Percentiles rank a stretch among this genome's conserved stretches.
These are phyloP conservation scores for Platanus orientalis DNA, from an alignment of 164 flowering plant genomes.

Conservation along the genomic window DNA sequence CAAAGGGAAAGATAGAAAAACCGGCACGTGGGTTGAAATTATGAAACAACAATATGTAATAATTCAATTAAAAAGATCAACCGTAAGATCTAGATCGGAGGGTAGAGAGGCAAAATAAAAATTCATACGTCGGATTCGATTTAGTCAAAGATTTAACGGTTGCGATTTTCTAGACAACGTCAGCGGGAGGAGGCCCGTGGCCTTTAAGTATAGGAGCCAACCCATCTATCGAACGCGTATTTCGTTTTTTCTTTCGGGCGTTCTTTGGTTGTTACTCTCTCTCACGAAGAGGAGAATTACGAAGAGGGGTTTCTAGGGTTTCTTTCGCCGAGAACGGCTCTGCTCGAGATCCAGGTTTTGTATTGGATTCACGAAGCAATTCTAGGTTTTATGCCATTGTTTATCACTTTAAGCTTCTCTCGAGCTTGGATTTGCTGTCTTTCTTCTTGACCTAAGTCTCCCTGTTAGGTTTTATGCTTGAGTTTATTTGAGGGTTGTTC, in stretches of 20 bases:
- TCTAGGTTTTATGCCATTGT: conserved; percentile 15
- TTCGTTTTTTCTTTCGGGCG: not conserved
- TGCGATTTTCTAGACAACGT: conserved; percentile 7
- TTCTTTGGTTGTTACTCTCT: not conserved
- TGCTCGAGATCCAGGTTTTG: conserved; percentile 32
- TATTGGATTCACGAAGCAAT: conserved; percentile 21
- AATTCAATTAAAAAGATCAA: too few species aligned
- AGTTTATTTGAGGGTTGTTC: not conserved
- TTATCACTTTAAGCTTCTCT: conserved; percentile 1
- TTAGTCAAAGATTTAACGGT: conserved; percentile 7
- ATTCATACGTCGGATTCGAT: conserved; percentile 12
- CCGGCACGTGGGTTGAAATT: too few species aligned
- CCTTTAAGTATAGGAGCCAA: conserved; percentile 27
- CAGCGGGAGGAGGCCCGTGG: conserved; percentile 6
- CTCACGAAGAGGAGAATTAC: not conserved
- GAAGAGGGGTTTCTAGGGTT: conserved; percentile 16
- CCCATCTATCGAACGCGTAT: not conserved
- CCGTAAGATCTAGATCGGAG: not conserved
- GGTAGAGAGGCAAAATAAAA: not conserved
- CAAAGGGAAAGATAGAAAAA: too few species aligned
- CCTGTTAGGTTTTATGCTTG: conserved; percentile 5
- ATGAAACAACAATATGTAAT: too few species aligned
- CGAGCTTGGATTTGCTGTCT: conserved; percentile 11
- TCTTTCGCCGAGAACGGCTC: conserved; percentile 13
- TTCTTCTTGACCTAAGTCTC: conserved; percentile 17